Evolutionary conservation across 345 rosid genomes (phyloP).

Genomic region (Salix viminalis): DNA sequence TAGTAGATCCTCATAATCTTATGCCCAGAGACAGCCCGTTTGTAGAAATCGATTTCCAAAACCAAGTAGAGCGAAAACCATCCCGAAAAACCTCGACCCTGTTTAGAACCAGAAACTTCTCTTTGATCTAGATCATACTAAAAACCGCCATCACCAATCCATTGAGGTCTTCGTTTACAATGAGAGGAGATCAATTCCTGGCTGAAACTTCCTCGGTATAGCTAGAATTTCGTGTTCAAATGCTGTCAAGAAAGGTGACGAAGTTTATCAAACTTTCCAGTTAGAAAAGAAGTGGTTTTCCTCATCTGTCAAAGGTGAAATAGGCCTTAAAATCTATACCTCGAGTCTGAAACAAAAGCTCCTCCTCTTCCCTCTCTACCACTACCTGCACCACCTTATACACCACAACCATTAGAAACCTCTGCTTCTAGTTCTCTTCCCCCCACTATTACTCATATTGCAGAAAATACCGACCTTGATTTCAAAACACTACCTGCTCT

Average conservation of each 20-base stretch:
- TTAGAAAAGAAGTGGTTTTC: constrained; percentile 43
- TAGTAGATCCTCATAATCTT: constrained; percentile 52
- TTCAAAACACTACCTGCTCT: constrained; percentile 9
- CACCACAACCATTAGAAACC: constrained; percentile 6
- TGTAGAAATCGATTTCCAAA: constrained; percentile 48
- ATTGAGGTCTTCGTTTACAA: constrained; percentile 44
- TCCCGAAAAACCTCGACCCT: constrained; percentile 41
- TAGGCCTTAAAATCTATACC: constrained; percentile 44
- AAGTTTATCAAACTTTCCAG: constrained; percentile 43
- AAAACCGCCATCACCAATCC: constrained; percentile 19
- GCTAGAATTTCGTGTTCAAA: constrained; percentile 39
- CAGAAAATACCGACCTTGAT: constrained; percentile 13
- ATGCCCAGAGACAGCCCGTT: constrained; percentile 49
- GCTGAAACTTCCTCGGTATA: constrained; percentile 45
- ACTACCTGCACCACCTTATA: constrained; percentile 2
- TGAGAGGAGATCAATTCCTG: constrained; percentile 41
- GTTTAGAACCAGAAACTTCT: constrained; percentile 51
- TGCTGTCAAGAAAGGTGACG: constrained; percentile 44
- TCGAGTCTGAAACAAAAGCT: constrained; percentile 25
- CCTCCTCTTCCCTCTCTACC: not conserved
- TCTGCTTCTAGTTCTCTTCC: constrained; percentile 10
- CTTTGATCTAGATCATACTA: constrained; percentile 32
- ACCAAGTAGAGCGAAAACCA: constrained; percentile 49
- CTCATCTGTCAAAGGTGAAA: constrained; percentile 49
- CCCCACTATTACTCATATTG: not conserved